These are phyloP conservation scores for Coemansia sp. DNA, from an alignment of 192 early-diverging fungal species.

Conservation along the genomic window DNA sequence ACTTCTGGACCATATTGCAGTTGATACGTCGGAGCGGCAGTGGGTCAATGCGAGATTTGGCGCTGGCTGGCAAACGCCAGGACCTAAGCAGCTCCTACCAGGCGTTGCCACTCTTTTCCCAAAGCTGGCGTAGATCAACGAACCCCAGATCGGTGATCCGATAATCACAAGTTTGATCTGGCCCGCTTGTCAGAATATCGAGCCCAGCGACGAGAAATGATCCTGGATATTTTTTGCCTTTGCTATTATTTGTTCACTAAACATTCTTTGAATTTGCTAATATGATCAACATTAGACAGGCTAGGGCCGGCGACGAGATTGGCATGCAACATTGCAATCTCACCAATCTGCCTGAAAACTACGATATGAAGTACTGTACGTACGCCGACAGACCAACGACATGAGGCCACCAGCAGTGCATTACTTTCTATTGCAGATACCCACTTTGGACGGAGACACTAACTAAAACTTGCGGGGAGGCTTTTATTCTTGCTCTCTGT, in stretches of 20 bases:
- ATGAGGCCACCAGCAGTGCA: neutral
- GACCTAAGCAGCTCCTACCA: neutral
- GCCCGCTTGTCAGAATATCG: neutral
- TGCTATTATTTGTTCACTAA: conserved; percentile 2
- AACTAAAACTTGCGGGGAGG: neutral
- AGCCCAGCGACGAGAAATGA: conserved; percentile 1
- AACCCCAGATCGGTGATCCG: conserved; percentile 2
- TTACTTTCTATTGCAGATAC: neutral
- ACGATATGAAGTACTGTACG: conserved; percentile 96
- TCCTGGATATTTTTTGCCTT: neutral
- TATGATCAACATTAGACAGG: conserved; percentile 56
- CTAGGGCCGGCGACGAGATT: conserved; percentile 55
- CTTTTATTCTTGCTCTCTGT: conserved; percentile 26
- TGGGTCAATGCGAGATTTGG: conserved; percentile 67
- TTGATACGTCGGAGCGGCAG: conserved; percentile 61
- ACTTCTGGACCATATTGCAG: conserved; percentile 70
- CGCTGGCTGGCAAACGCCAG: conserved; percentile 60
- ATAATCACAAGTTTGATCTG: neutral
- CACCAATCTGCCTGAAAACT: conserved; percentile 98
- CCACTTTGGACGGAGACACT: neutral
- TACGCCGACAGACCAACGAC: conserved; percentile 47
- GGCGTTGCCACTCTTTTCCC: conserved; percentile 40
- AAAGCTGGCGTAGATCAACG: conserved; percentile 17
- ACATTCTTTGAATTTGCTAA: conserved; percentile 11
- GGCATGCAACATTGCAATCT: conserved; percentile 98